Evolutionary conservation across 148 eudicot species (phyloP).

Genomic region (Chenopodium quinoa): DNA sequence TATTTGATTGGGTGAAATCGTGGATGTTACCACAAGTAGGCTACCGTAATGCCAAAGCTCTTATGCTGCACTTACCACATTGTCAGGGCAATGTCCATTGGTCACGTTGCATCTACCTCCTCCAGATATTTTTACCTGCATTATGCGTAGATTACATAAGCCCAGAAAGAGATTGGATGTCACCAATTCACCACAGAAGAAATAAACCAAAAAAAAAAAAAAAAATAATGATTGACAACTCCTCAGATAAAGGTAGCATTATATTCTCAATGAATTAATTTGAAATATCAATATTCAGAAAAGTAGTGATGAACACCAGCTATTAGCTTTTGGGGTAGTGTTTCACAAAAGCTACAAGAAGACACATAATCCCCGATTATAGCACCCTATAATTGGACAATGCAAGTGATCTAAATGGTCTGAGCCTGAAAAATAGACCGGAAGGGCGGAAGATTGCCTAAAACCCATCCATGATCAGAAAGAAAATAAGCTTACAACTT

Average conservation of each 20-base stretch:
- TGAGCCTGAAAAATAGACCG: no score
- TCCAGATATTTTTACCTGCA: constrained; percentile 86
- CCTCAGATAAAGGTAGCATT: no score
- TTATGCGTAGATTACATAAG: constrained; percentile 1
- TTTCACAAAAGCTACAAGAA: neutral
- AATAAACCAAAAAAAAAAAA: neutral
- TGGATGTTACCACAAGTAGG: neutral
- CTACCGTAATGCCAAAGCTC: neutral
- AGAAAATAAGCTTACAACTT: no score
- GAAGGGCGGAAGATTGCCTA: no score
- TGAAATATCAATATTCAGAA: neutral
- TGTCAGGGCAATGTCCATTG: constrained; percentile 71
- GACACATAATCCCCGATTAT: no score
- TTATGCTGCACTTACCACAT: constrained; percentile 38
- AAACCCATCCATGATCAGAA: no score
- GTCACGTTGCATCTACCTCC: constrained; percentile 98
- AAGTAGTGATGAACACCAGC: neutral
- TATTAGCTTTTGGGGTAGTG: neutral
- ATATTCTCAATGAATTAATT: neutral
- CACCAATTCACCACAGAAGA: neutral
- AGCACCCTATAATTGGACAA: no score
- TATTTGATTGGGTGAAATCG: neutral
- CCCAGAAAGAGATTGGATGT: neutral
- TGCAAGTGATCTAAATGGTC: no score
- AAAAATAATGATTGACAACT: neutral